A percentile compares a stretch with the other conserved stretches of the same genome.
These are phyloP conservation scores for Mortierella sp. DNA, from an alignment of 371 early-diverging fungal species.

Conservation along the genomic window DNA sequence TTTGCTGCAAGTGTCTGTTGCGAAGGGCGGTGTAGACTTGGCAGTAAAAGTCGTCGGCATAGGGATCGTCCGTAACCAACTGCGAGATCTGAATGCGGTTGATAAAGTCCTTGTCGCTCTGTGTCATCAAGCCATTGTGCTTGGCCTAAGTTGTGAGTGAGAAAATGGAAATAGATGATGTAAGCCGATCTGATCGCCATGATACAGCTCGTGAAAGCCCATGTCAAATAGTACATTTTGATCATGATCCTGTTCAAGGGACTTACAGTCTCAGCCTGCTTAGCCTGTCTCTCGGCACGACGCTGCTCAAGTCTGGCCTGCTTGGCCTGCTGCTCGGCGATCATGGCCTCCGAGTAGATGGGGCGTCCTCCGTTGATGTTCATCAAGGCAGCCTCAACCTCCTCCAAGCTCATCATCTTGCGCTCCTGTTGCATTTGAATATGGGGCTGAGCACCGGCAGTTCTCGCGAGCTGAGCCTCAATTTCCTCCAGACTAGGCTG, in stretches of 20 bases:
- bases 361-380: slow-evolving; percentile 58
- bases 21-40: slow-evolving; percentile 89
- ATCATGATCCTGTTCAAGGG: neutral
- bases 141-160: slow-evolving; percentile 66
- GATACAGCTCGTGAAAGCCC: neutral
- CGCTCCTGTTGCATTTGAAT: slow-evolving; percentile 48
- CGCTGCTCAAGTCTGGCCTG: slow-evolving; percentile 60
- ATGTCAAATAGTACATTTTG: neutral
- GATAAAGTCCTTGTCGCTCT: slow-evolving; percentile 93
- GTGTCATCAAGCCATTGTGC: slow-evolving; percentile 91
- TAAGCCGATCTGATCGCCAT: neutral
- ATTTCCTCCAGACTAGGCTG: slow-evolving; percentile 65
- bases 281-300: slow-evolving; percentile 59
- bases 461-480: slow-evolving; percentile 68
- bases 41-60: slow-evolving; percentile 94
- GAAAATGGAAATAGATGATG: neutral
- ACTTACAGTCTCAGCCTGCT: slow-evolving; percentile 57
- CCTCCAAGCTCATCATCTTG: slow-evolving; percentile 76
- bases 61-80: slow-evolving; percentile 92
- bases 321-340: slow-evolving; percentile 56
- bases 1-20: slow-evolving; percentile 66
- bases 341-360: slow-evolving; percentile 56
- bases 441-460: slow-evolving; percentile 52
- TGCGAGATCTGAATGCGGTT: slow-evolving; percentile 94
- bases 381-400: slow-evolving; percentile 77